phyloP scores from a whole-genome alignment of 1,284 basidiomycete genomes.

The Marasmius oreades region DNA sequence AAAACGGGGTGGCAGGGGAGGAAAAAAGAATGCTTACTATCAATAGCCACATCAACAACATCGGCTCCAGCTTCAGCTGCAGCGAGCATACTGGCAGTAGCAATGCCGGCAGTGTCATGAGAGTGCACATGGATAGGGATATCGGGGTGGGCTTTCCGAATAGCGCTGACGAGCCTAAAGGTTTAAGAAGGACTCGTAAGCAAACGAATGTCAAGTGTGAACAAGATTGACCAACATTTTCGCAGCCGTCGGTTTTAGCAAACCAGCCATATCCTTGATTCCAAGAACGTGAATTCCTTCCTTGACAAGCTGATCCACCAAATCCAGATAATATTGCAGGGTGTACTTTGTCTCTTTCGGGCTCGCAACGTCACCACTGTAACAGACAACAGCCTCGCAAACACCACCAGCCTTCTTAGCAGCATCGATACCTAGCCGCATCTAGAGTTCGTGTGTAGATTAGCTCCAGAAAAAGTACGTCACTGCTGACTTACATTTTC shows the following conservation, averaged over 20 bases:
- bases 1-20: background rate
- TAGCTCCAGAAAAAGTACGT: conserved; percentile 5
- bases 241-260: conserved; percentile 94
- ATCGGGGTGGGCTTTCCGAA: conserved; percentile 95
- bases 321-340: conserved; percentile 95
- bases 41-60: conserved; percentile 97
- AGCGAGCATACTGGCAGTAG: conserved; percentile 94
- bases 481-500: conserved; percentile 54
- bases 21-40: conserved; percentile 58
- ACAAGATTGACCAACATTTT: conserved; percentile 55
- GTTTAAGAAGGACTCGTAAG: conserved; percentile 8
- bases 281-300: conserved; percentile 98
- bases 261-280: conserved; percentile 99
- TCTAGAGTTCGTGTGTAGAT: conserved; percentile 40
- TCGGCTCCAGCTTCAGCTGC: conserved; percentile 96
- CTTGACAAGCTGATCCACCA: conserved; percentile 89
- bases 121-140: conserved; percentile 99
- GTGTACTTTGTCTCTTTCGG: conserved; percentile 98
- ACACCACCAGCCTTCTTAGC: conserved; percentile 99
- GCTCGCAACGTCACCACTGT: conserved; percentile 96
- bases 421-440: conserved; percentile 96
- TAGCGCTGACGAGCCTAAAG: conserved; percentile 82
- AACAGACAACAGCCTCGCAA: conserved; percentile 96
- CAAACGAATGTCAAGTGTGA: background rate
- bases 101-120: conserved; percentile 99